Conservation (phyloP, 495 filamentous ascomycete species). For the Annulohypoxylon nitens region DNA sequence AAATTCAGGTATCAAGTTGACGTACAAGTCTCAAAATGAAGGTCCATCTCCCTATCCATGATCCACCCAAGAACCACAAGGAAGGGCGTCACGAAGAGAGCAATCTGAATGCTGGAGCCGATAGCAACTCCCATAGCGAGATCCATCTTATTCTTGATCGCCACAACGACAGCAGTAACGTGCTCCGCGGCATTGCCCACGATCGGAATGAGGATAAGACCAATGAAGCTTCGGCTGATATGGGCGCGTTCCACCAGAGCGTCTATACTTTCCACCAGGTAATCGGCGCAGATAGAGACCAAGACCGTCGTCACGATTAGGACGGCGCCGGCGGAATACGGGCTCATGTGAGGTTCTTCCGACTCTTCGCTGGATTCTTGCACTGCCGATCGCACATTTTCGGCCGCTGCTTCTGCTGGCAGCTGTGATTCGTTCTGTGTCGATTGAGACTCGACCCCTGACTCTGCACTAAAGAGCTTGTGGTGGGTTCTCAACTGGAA, state of each 20-base stretch:
- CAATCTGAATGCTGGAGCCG: constrained; percentile 94
- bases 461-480: constrained; percentile 79
- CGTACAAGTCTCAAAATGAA: constrained; percentile 82
- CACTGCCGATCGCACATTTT: constrained; percentile 32
- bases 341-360: constrained; percentile 70
- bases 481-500: constrained; percentile 92
- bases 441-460: constrained; percentile 43
- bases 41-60: constrained; percentile 83
- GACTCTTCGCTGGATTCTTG: constrained; percentile 59
- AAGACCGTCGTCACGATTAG: constrained; percentile 82
- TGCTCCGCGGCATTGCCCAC: constrained; percentile 98
- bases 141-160: constrained; percentile 97
- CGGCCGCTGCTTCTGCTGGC: constrained; percentile 49
- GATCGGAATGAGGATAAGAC: constrained; percentile 94
- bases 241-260: constrained; percentile 82
- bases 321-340: constrained; percentile 77
- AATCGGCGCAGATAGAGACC: constrained; percentile 94
- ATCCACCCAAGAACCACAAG: constrained; percentile 91
- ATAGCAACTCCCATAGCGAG: constrained; percentile 92
- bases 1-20: constrained; percentile 15
- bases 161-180: constrained; percentile 92
- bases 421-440: constrained; percentile 40
- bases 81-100: constrained; percentile 90
- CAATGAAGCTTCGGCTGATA: constrained; percentile 97
- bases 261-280: constrained; percentile 93